Evolutionary conservation across 305 asterid species (phyloP).

Genomic region (Fraxinus dipetala): DNA sequence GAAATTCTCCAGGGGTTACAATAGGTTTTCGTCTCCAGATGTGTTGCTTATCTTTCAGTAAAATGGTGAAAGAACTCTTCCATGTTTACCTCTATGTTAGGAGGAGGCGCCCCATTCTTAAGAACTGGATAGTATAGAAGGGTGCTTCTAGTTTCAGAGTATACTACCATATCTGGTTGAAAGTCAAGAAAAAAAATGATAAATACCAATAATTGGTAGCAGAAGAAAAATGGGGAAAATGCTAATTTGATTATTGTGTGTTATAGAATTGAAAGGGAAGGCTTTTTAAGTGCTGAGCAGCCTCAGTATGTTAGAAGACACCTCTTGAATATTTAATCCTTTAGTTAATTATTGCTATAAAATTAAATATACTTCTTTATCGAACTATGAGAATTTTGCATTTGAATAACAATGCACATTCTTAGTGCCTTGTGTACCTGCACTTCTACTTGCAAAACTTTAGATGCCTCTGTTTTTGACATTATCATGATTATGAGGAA

Average conservation of each 20-base stretch:
- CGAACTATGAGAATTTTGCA: background rate
- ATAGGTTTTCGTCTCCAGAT: background rate
- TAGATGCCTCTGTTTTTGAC: background rate
- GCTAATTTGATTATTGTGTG: background rate
- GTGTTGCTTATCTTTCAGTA: background rate
- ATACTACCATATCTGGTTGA: background rate
- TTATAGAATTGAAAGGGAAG: background rate
- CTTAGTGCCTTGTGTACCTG: background rate
- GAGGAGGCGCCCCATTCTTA: background rate
- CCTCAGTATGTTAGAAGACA: background rate
- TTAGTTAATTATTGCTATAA: background rate
- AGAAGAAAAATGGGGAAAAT: background rate
- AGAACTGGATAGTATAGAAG: background rate
- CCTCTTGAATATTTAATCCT: background rate
- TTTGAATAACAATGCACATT: background rate
- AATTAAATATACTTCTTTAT: background rate
- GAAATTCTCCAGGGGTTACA: background rate
- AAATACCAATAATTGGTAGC: background rate
- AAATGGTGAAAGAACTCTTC: background rate
- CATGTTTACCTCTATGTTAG: background rate
- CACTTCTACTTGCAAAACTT: background rate
- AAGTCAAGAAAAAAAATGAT: background rate
- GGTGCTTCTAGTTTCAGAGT: background rate
- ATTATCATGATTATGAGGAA: constrained; percentile 20
- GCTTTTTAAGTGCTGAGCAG: background rate